These are phyloP conservation scores for Aspergillus sp. DNA, from an alignment of 2,329 filamentous ascomycete species.

Conservation along the genomic window DNA sequence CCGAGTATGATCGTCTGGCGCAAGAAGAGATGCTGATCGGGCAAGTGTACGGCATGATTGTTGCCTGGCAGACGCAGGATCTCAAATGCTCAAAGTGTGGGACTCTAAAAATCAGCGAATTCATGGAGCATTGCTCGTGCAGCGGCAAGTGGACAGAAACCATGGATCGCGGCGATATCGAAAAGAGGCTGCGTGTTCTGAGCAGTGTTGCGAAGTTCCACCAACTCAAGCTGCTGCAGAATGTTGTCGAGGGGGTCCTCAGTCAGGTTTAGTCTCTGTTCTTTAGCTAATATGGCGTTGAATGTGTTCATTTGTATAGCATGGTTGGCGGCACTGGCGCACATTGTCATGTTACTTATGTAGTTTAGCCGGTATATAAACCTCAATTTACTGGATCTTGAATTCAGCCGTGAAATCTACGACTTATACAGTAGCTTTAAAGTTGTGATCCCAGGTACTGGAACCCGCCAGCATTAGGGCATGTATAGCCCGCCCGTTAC, in stretches of 20 bases:
- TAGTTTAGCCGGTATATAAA: neutral
- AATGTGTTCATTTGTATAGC: conserved; percentile 9
- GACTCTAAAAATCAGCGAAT: conserved; percentile 76
- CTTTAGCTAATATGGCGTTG: neutral
- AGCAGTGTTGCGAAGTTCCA: conserved; percentile 75
- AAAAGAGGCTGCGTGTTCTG: conserved; percentile 67
- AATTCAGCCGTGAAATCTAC: neutral
- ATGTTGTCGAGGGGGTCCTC: conserved; percentile 67
- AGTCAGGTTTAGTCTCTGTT: conserved; percentile 36
- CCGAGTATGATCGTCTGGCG: conserved; percentile 71
- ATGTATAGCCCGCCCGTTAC: too few relatives aligned
- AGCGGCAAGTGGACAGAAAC: conserved; percentile 80
- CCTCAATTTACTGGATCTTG: neutral
- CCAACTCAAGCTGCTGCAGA: conserved; percentile 75
- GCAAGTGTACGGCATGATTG: conserved; percentile 70
- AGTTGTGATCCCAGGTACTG: too few relatives aligned
- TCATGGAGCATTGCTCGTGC: conserved; percentile 95
- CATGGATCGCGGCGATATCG: conserved; percentile 65
- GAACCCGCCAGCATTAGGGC: too few relatives aligned
- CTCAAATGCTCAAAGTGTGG: conserved; percentile 75
- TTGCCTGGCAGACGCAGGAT: conserved; percentile 87
- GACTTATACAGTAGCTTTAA: neutral
- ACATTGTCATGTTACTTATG: neutral
- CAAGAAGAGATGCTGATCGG: conserved; percentile 82
- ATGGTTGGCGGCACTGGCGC: conserved; percentile 4